Conservation (phyloP, 176 grass and related monocot species). For the Thalia dealbata region DNA sequence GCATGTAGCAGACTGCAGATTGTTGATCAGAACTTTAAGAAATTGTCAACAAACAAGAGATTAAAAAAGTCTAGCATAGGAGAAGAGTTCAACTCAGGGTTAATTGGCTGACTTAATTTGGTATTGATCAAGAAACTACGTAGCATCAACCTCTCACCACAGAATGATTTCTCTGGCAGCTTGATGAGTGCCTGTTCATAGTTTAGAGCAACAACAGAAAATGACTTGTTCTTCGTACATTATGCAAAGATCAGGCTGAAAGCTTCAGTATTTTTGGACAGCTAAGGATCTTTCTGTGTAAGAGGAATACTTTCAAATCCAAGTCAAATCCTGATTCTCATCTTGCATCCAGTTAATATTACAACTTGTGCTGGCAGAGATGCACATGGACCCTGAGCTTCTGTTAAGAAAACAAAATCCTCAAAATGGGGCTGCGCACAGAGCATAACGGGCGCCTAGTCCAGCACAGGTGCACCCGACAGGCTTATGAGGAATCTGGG, state of each 20-base stretch:
- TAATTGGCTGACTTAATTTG: background rate
- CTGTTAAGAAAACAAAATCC: conserved; percentile 14
- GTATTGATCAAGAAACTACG: background rate
- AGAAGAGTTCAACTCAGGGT: background rate
- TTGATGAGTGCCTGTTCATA: background rate
- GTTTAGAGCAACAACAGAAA: background rate
- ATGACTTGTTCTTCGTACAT: no score
- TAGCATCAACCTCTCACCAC: no score
- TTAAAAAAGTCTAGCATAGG: background rate
- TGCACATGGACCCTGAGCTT: background rate
- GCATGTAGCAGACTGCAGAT: background rate
- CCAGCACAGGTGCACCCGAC: conserved; percentile 28
- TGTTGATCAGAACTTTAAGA: background rate
- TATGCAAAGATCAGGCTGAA: no score
- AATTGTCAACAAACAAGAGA: background rate
- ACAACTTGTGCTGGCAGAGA: no score
- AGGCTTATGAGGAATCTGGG: conserved; percentile 30
- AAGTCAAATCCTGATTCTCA: no score
- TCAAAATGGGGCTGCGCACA: conserved; percentile 14
- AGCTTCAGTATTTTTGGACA: no score
- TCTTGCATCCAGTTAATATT: no score
- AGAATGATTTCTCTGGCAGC: background rate
- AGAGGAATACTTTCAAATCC: no score
- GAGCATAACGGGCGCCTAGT: conserved; percentile 28
- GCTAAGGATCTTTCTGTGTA: no score